Base-by-base conservation (phyloP, 257 asterid species). In the Craterostigma plantagineum region DNA sequence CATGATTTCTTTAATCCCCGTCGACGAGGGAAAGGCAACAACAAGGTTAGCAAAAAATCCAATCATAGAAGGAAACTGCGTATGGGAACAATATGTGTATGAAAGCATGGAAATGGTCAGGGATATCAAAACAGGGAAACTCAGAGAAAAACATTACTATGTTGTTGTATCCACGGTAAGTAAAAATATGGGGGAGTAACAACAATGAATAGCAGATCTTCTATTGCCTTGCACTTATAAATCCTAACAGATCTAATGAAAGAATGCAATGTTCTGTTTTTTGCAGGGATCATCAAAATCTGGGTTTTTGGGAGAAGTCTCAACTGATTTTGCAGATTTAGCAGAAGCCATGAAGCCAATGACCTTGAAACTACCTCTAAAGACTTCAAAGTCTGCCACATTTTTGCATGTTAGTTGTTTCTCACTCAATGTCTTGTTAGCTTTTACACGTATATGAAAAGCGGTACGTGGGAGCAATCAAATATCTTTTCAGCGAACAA, bases 211-310 rank as follows among this genome's bases (percentile, higher is more conserved):
- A n/a, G 18, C 15, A 11, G 30, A 16, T 37, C 9, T 2, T 14
- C 12, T 16, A 0, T 8, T 13, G 41, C 7, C 27, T 27, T 8
- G 15, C 7, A 10, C 27, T 18, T 11, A 14, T 8, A n/a, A n/a
- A n/a, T n/a, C n/a, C n/a, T n/a, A n/a, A 35, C 3, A 44, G 45
- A 55, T 27, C 9, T 1, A 33, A 1, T 5, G 7, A 46, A n/a
- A 55, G 27, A 54, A 14, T 18, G 15, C 6, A 4, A 45, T 42
- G 38, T 8, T 43, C 43, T 23, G 27, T 27, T 53, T 34, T 46
- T 63, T 34, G 45, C 87, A 87, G 97, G 92, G 92, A 33, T 82
- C 97, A 55, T 79, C 93, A 13, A 87, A 82, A 60, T 51, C 94
- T 46, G 90, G 95, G 40, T 70, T 82, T 61, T 65, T 87, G 35